Conservation (phyloP, 2,329 filamentous ascomycete genomes). For the Claviceps cyperi region DNA sequence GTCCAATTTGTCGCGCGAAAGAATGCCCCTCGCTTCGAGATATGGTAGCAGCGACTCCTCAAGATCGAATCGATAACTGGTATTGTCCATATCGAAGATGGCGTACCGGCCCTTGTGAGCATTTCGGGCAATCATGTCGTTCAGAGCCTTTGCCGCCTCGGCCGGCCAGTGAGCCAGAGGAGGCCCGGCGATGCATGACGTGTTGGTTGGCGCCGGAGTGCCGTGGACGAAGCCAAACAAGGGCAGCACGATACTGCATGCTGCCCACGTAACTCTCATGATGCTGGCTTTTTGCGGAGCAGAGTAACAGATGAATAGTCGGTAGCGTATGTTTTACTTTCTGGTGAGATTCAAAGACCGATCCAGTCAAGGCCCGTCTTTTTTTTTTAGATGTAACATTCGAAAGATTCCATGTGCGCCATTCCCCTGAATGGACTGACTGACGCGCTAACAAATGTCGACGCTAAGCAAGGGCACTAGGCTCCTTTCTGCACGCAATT, state of each 20-base stretch:
- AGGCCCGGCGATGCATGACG: not conserved
- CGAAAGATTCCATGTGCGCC: too few species aligned
- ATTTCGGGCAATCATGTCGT: conserved; percentile 24
- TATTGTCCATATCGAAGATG: conserved; percentile 32
- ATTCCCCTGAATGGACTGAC: too few species aligned
- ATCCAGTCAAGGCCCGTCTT: too few species aligned
- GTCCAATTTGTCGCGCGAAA: conserved; percentile 27
- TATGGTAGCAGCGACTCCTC: conserved; percentile 29
- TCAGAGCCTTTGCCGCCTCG: conserved; percentile 19
- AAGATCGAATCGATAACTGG: conserved; percentile 26
- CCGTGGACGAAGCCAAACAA: not conserved
- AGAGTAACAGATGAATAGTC: too few species aligned
- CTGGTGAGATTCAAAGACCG: too few species aligned
- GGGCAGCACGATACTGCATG: not conserved
- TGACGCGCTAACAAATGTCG: too few species aligned
- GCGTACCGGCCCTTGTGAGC: conserved; percentile 24
- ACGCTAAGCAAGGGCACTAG: too few species aligned
- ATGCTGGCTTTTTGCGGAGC: not conserved
- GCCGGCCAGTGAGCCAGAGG: conserved; percentile 20
- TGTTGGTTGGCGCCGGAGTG: not conserved
- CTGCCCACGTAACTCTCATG: not conserved
- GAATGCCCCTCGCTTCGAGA: conserved; percentile 25
- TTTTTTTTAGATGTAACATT: too few species aligned
- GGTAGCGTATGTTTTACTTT: too few species aligned
- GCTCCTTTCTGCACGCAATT: too few species aligned